Evolutionary conservation across 176 grass and related monocot species (phyloP).

Genomic region (Cymbopogon citratus): DNA sequence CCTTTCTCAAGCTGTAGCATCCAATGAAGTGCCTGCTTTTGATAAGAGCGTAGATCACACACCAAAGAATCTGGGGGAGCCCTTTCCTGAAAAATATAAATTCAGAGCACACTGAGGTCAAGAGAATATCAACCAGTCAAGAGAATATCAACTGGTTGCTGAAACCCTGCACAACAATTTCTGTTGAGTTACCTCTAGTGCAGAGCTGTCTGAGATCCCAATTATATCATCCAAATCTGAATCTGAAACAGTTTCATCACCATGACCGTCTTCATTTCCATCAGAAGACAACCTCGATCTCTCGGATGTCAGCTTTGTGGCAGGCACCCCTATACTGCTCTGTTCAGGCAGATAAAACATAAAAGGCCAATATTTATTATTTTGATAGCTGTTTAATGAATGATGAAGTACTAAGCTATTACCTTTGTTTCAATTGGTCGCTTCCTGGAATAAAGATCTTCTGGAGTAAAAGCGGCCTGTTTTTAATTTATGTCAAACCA

Average conservation of each 20-base stretch:
- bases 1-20: conserved; percentile 87
- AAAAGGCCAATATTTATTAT: conserved; percentile 29
- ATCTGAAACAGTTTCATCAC: conserved; percentile 62
- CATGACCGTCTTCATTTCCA: conserved; percentile 47
- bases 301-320: conserved; percentile 46
- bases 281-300: conserved; percentile 51
- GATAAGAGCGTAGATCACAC: conserved; percentile 83
- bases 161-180: not conserved
- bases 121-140: conserved; percentile 26
- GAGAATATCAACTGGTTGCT: conserved; percentile 19
- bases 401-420: conserved; percentile 17
- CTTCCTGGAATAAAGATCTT: conserved; percentile 88
- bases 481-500: conserved; percentile 11
- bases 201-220: conserved; percentile 68
- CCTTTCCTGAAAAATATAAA: conserved; percentile 56
- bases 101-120: conserved; percentile 3
- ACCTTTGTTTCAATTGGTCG: conserved; percentile 59
- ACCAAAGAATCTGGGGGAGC: conserved; percentile 54
- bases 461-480: conserved; percentile 85
- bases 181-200: conserved; percentile 53
- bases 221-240: conserved; percentile 79
- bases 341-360: conserved; percentile 35
- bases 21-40: conserved; percentile 97
- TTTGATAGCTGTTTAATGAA: conserved; percentile 14
- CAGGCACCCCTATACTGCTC: conserved; percentile 35